Base-by-base conservation (phyloP, 1,139 yeast species). In the Kazachstania sp. region DNA sequence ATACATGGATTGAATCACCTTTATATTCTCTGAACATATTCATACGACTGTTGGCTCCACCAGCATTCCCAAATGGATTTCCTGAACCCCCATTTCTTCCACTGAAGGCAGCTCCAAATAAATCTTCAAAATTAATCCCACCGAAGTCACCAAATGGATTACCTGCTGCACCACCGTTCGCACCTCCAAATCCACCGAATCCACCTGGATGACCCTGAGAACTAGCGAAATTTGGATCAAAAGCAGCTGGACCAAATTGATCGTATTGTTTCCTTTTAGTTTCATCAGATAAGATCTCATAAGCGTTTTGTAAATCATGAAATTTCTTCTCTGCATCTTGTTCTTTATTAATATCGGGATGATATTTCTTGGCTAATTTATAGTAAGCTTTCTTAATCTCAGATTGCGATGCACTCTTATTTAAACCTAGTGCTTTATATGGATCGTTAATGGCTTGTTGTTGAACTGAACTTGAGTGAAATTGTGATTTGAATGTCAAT, bases 321-420 rank as follows among this genome's bases (percentile, higher is more conserved):
- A 92, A 92, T 65, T 79, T 81, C 60, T 81, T 79, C 58, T 90
- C 95, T 0, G 97, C 95, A 30, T 78, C 94, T 37, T 79, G 77
- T 55, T 86, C 96, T 67, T 92, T 92, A 68, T 92, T 92, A 45
- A 92, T 86, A 70, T 92, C 99, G 1, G 99, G 99, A 67, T 92
- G 99, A 67, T 73, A 86, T 66, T 92, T 80, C 66, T 94, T 94
- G 20, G 97, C 98, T 54, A 92, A 72, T 60, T 87, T 85, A 64
- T 88, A 88, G 70, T 92, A 92, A 6, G 96, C 95, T 68, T 87
- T 88, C 67, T 92, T 92, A 68, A 92, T 90, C 34, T 88, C 95
- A 34, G 85, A 76, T n/a, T 83, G 72, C 20, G 83, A 76, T 0
- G 98, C 94, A 46, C 65, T 65, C 54, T 77, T 78, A 37, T 77